Evolutionary conservation across 2,329 filamentous ascomycete species (phyloP).

Genomic region (Beauveria asiatica): DNA sequence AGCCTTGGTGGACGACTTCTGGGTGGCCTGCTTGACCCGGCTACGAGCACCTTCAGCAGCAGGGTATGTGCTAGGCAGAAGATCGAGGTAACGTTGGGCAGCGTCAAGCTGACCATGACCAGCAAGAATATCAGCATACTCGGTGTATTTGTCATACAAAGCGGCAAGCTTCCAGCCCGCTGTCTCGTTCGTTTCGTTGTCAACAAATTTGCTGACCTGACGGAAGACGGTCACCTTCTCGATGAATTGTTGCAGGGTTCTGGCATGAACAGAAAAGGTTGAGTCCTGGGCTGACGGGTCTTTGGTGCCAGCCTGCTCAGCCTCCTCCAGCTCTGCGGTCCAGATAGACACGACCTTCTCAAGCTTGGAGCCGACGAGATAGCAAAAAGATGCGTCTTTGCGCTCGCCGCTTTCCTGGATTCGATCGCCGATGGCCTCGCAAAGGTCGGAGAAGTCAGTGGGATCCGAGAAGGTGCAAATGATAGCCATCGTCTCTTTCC

Average conservation of each 20-base stretch:
- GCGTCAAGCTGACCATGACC: conserved; percentile 78
- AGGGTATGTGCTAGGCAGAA: conserved; percentile 75
- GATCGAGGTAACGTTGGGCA: conserved; percentile 84
- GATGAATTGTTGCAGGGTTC: conserved; percentile 83
- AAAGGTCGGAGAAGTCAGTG: conserved; percentile 86
- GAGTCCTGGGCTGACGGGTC: conserved; percentile 60
- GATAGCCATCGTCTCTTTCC: conserved; percentile 95
- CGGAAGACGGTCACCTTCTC: conserved; percentile 98
- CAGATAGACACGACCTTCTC: conserved; percentile 96
- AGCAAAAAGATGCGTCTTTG: conserved; percentile 95
- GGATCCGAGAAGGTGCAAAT: conserved; percentile 92
- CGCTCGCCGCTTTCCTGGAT: conserved; percentile 69
- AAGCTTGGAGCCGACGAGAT: conserved; percentile 87
- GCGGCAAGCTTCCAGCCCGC: conserved; percentile 82
- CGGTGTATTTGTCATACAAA: conserved; percentile 89
- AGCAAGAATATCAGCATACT: conserved; percentile 93
- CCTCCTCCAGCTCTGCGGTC: conserved; percentile 81
- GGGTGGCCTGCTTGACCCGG: conserved; percentile 76
- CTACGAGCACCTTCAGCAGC: conserved; percentile 80
- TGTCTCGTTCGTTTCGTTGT: conserved; percentile 60
- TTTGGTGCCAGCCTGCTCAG: conserved; percentile 66
- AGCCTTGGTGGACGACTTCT: conserved; percentile 30
- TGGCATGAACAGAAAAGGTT: conserved; percentile 85
- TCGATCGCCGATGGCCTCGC: conserved; percentile 87
- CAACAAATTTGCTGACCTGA: conserved; percentile 83